Base-by-base conservation (phyloP, 2,329 filamentous ascomycete genomes). In the Sphaerulina populicola region DNA sequence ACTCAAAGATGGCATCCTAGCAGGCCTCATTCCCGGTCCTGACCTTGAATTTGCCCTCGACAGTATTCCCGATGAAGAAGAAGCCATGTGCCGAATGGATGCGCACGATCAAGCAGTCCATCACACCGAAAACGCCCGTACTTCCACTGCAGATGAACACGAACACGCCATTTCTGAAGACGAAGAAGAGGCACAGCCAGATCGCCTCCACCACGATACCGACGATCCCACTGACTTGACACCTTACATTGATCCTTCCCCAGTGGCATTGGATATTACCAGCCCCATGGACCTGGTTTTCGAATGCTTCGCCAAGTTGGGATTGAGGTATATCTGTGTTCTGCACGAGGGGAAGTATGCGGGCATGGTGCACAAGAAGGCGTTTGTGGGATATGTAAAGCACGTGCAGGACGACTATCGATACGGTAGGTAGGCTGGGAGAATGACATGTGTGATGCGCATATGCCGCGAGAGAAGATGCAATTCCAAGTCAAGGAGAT, bases 261-360 rank as follows among this genome's bases (percentile, higher is more conserved):
- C 93, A 0, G 79, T 98, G 11, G 80, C 90, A 10, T 74, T 98
- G 21, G 93, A 98, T 64, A 86, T 94, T 29, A 81, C 83, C 59
- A 93, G 86, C 0, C 88, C 93, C 0, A 90, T 97, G 80, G 90
- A 97, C 66, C 72, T 98, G 36, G 93, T 96, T 3, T 96, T 95
- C 63, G 93, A 98, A 66, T 91, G 89, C 63, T 98, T 97, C 67
- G 86, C 88, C 45, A 98, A 98, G 70, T 75, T 98, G 7, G 93
- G 93, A 1, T 70, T 98, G 58, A 77, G 93, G 55, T 97, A 95
- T 68, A 85, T 98, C 44, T 97, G 93, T 66, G 89, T 96, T 4
- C 73, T 93, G 23, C 80, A 79, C 49, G 83, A 95, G 58, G 93
- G 93, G 21, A 81, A 81, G 55, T 98, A 88, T 70, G 86, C 86